Evolutionary conservation across 768 basidiomycete species (phyloP), one percentile per base, ranked within the genome.

Genomic region (Tephrocybe sp.): DNA sequence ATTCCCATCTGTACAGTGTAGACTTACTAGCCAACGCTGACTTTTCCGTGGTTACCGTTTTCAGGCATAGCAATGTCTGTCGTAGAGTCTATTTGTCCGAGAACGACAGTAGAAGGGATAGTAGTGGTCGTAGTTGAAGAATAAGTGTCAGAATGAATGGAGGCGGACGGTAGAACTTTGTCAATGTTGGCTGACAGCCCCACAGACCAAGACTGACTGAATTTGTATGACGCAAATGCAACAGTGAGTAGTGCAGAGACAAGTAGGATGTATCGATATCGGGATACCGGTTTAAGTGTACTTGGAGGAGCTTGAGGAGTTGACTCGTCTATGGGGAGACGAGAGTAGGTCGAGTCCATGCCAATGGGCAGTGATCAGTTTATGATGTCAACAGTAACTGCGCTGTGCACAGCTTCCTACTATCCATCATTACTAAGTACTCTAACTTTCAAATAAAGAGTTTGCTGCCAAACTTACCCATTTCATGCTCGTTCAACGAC

Each of bases 1-100:
- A 35, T 61, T 20, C 30, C 9, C 44, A 38, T 16, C 13, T 13
- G 19, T 39, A 16, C 33, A 41, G 44, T 30, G 19, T 44, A 31
- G 26, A 79, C 88, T 66, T 60, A 90, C 87, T 90, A 91, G 76
- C 87, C 89, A 58, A 91, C 80, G 53, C 85, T 89, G 63, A 83
- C 83, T 67, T 88, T 91, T 54, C 82, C 82, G 13, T 66, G 61
- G 48, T 60, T 54, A 42, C n/a, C 7, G 14, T 74, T 68, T 71
- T 78, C 74, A 14, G 64, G 55, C 56, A 54, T 54, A 57, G 53
- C 30, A 58, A 56, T 47, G 50, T 53, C 53, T 49, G 62, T 53
- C 3, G 58, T 52, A 5, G 52, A 41, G 35, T 49, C 51, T 26
- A 38, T 46, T 51, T 54, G 49, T 8, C 45, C 17, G 30, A 42